Evolutionary conservation across 2,329 filamentous ascomycete genomes (phyloP), one percentile per base, ranked within the genome.

Genomic region (Lachnellula suecica): DNA sequence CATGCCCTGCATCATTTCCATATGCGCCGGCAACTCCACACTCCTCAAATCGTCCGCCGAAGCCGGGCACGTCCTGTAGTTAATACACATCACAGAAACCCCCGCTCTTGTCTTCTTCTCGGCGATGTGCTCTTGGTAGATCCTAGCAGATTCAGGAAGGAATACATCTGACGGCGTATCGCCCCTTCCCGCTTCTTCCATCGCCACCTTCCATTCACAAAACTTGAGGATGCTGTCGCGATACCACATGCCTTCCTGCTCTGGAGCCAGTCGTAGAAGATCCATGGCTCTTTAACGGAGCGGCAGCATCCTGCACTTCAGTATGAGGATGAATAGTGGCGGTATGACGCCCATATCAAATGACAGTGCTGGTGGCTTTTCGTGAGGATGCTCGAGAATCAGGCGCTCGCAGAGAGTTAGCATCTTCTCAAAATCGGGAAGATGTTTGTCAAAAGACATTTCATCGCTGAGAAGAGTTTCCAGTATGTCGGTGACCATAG

Each of bases 401-500:
- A 51, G 22, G 9, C 31, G 27, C 8, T 47, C 25, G 1, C 27
- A 40, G 19, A 68, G 60, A 2, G 45, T 44, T 11, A 73, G 46
- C 2, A 76, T 59, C 2, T 43, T 46, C 8, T 63, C 23, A 51
- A 76, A 74, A 4, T 62, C 52, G 0, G 57, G 22, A 3, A 61
- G 64, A 44, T 71, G 63, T 0, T 51, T 27, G 59, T 78, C 73
- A 44, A 69, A 77, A 5, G 61, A 59, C 10, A 59, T 63, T 52
- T 77, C 73, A 25, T 38, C 38, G n/a, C 51, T 22, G 4, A 46
- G 35, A 8, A 51, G 31, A 1, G 48, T 51, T 9, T 51, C 47
- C 17, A 43, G 37, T 19, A 49, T 37, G 11, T 53, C 29, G 10
- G 11, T 44, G 5, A 55, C 25, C 1, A 51, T 23, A 4, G 35